These are phyloP conservation scores for Zygotorulaspora florentina DNA, from an alignment of 805 yeast genomes.

Conservation along the genomic window DNA sequence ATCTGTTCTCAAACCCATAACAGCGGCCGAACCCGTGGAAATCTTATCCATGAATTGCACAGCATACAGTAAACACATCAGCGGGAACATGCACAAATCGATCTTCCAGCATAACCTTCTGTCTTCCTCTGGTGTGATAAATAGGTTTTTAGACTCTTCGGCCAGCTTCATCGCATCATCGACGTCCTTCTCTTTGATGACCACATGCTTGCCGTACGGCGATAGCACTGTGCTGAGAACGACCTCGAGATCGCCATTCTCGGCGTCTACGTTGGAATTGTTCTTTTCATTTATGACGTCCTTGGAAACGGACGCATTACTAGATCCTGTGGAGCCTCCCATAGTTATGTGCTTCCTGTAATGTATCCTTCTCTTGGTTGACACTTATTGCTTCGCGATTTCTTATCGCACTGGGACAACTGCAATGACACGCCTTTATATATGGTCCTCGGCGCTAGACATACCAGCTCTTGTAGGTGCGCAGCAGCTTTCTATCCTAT, in stretches of 20 bases:
- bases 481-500: too few relatives aligned
- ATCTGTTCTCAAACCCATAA: conserved; percentile 47
- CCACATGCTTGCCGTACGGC: conserved; percentile 18
- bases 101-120: conserved; percentile 43
- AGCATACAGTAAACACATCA: conserved; percentile 47
- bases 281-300: conserved; percentile 5
- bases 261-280: not conserved
- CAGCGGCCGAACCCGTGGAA: conserved; percentile 48
- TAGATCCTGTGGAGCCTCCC: conserved; percentile 4
- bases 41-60: conserved; percentile 59
- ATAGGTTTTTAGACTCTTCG: conserved; percentile 32
- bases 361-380: not conserved
- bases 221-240: conserved; percentile 6
- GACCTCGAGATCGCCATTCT: conserved; percentile 2
- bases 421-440: too few relatives aligned
- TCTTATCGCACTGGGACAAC: too few relatives aligned
- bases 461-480: too few relatives aligned
- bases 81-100: conserved; percentile 48
- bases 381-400: too few relatives aligned
- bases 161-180: conserved; percentile 47
- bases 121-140: conserved; percentile 34
- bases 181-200: conserved; percentile 38
- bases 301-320: conserved; percentile 2
- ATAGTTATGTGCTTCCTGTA: not conserved
- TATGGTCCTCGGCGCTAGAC: too few relatives aligned